These are phyloP conservation scores for Ogataea philodendri DNA, from an alignment of 805 yeast genomes.

Conservation along the genomic window DNA sequence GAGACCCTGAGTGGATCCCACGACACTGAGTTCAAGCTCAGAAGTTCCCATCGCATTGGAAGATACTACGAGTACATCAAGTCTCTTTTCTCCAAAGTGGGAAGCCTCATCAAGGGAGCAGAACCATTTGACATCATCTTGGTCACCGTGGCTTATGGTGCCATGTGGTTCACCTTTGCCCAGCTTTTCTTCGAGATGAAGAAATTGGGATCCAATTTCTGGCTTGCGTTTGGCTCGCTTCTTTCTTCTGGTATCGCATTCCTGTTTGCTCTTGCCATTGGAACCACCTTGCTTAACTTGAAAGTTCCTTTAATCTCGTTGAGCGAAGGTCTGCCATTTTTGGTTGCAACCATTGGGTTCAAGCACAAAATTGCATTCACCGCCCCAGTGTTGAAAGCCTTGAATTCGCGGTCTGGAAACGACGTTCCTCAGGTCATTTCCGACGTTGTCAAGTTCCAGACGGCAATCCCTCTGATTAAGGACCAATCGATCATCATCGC, in stretches of 20 bases:
- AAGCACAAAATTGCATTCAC: slow-evolving; percentile 79
- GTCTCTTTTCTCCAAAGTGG: slow-evolving; percentile 39
- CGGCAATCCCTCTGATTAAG: slow-evolving; percentile 57
- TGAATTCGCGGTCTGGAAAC: slow-evolving; percentile 27
- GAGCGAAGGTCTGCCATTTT: slow-evolving; percentile 89
- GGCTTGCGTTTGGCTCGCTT: slow-evolving; percentile 81
- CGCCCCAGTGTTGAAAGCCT: slow-evolving; percentile 48
- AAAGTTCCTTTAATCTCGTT: slow-evolving; percentile 70
- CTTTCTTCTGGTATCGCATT: slow-evolving; percentile 81
- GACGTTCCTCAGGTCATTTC: slow-evolving; percentile 35
- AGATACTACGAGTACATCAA: slow-evolving; percentile 54
- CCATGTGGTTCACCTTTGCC: slow-evolving; percentile 82
- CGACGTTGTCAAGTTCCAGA: slow-evolving; percentile 31
- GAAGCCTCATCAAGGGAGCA: slow-evolving; percentile 59
- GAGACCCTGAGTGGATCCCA: slow-evolving; percentile 29
- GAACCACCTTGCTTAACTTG: slow-evolving; percentile 53
- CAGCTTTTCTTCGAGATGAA: slow-evolving; percentile 75
- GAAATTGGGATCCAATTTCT: slow-evolving; percentile 75
- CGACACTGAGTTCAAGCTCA: slow-evolving; percentile 59
- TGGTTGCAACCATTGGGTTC: slow-evolving; percentile 90
- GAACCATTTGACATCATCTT: slow-evolving; percentile 83
- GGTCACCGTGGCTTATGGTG: slow-evolving; percentile 75
- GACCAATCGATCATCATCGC: slow-evolving; percentile 73
- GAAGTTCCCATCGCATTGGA: slow-evolving; percentile 54
- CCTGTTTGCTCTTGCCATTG: slow-evolving; percentile 67